Evolutionary conservation across 495 filamentous ascomycete genomes (phyloP).

Genomic region (Aspergillus kassunensis): DNA sequence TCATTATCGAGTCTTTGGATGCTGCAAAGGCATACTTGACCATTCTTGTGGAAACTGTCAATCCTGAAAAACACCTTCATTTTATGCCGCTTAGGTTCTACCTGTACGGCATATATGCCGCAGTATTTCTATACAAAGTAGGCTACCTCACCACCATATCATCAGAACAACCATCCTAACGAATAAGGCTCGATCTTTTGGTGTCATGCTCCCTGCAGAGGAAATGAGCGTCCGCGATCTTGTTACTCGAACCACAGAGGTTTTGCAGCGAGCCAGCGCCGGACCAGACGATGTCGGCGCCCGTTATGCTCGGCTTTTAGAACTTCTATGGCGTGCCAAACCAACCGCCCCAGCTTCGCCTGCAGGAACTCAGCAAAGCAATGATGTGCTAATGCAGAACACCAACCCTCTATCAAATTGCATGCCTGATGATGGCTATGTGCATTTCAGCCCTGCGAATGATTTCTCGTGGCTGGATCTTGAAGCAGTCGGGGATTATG

Average conservation of each 20-base stretch:
- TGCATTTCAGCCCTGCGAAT: constrained; percentile 47
- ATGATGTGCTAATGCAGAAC: constrained; percentile 31
- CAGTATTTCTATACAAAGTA: constrained; percentile 54
- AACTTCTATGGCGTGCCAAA: constrained; percentile 48
- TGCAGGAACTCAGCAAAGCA: constrained; percentile 29
- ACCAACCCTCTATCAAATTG: constrained; percentile 22
- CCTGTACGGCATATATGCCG: constrained; percentile 54
- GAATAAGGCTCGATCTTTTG: constrained; percentile 47
- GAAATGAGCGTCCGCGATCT: constrained; percentile 51
- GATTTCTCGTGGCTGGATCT: constrained; percentile 59
- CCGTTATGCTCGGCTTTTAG: constrained; percentile 51
- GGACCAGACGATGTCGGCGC: constrained; percentile 52
- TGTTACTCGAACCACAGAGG: constrained; percentile 47
- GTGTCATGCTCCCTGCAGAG: constrained; percentile 48
- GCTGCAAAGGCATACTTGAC: constrained; percentile 57
- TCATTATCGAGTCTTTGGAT: constrained; percentile 60
- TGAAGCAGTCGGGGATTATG: constrained; percentile 54
- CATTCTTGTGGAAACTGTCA: constrained; percentile 51
- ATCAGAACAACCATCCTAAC: constrained; percentile 3
- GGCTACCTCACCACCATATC: background rate
- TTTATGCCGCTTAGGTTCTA: constrained; percentile 60
- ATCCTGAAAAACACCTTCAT: constrained; percentile 52
- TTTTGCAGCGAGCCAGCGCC: constrained; percentile 49
- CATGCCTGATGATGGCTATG: constrained; percentile 33
- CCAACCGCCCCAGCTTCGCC: constrained; percentile 22